Evolutionary conservation across 768 basidiomycete genomes (phyloP).

Genomic region (Phanerochaete sordida): DNA sequence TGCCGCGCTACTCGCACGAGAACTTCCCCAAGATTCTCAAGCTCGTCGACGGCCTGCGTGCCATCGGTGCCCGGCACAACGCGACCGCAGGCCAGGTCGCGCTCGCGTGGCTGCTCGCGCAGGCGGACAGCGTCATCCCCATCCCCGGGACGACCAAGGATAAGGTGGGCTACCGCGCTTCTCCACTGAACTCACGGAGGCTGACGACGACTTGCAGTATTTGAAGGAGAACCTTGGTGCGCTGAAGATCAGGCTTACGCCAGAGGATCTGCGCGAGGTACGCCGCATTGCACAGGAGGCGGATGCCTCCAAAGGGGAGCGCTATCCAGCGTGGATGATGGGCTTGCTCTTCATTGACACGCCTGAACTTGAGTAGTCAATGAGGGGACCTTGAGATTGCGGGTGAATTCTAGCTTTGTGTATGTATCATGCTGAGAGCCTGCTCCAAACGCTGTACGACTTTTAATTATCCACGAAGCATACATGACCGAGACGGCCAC

Average conservation of each 20-base stretch:
- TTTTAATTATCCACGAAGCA: too few species aligned
- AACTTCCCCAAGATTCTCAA: conserved; percentile 45
- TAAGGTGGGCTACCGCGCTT: too few species aligned
- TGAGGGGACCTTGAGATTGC: too few species aligned
- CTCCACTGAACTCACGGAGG: conserved; percentile 10
- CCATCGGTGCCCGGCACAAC: conserved; percentile 30
- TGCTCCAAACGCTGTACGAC: too few species aligned
- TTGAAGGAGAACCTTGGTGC: conserved; percentile 30
- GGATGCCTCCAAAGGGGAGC: neutral
- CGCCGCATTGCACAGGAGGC: conserved; percentile 26
- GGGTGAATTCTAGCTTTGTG: too few species aligned
- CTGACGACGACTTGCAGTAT: conserved; percentile 28
- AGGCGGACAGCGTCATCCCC: conserved; percentile 26
- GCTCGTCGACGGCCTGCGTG: conserved; percentile 28
- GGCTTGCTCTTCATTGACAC: neutral
- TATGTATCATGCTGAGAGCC: too few species aligned
- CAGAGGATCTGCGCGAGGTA: conserved; percentile 26
- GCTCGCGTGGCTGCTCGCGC: conserved; percentile 29
- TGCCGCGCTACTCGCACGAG: conserved; percentile 25
- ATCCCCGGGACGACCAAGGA: conserved; percentile 21
- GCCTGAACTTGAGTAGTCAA: neutral
- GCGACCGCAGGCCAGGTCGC: conserved; percentile 32
- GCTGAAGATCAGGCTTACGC: conserved; percentile 17
- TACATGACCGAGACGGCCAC: too few species aligned
- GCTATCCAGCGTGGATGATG: neutral